These are phyloP conservation scores for Wickerhamomyces bisporus DNA, from an alignment of 805 yeast genomes.

Conservation along the genomic window DNA sequence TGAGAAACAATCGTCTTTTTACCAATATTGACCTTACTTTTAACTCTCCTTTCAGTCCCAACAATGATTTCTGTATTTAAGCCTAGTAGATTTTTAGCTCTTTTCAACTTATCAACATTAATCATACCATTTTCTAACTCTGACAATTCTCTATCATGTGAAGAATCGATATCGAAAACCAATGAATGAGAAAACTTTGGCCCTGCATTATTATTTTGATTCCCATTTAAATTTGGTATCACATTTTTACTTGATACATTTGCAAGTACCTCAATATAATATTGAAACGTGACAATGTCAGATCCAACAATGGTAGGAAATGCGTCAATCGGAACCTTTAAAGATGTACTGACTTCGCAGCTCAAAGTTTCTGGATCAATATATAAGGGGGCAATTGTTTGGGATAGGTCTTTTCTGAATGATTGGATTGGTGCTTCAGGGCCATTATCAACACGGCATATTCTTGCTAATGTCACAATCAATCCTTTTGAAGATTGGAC, in stretches of 20 bases:
- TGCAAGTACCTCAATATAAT: conserved; percentile 78
- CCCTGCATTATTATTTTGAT: conserved; percentile 21
- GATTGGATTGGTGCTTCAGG: conserved; percentile 47
- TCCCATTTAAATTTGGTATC: conserved; percentile 17
- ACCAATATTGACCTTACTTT: conserved; percentile 10
- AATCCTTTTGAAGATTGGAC: conserved; percentile 68
- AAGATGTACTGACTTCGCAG: conserved; percentile 53
- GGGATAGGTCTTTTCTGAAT: conserved; percentile 79
- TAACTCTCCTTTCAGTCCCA: conserved; percentile 59
- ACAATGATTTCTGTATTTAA: conserved; percentile 73
- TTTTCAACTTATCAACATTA: conserved; percentile 75
- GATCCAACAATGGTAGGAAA: conserved; percentile 79
- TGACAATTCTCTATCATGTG: conserved; percentile 17
- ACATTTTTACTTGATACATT: conserved; percentile 63
- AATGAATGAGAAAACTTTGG: conserved; percentile 18
- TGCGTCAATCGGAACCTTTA: conserved; percentile 77
- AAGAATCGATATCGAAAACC: conserved; percentile 21
- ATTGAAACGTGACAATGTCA: conserved; percentile 72
- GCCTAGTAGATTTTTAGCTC: conserved; percentile 74
- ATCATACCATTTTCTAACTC: conserved; percentile 38
- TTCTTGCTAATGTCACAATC: conserved; percentile 72
- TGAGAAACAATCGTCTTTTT: conserved; percentile 9
- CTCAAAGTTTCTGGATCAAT: conserved; percentile 63
- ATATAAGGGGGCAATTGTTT: conserved; percentile 68
- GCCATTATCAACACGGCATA: conserved; percentile 64